Evolutionary conservation across 148 eudicot species (phyloP), one percentile per base, ranked within the genome.

Genomic region (Rhododendron williamsianum): DNA sequence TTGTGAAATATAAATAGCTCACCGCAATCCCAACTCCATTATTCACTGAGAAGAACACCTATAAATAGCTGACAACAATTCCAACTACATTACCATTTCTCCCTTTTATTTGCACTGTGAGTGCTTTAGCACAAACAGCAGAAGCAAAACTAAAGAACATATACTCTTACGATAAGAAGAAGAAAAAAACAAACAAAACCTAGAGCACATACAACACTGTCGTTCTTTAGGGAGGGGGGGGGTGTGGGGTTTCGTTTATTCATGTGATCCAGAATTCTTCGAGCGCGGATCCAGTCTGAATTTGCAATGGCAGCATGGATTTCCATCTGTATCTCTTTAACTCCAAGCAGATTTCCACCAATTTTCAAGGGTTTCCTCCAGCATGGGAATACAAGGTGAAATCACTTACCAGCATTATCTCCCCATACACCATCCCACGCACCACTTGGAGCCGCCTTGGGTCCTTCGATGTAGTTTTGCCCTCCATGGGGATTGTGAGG

Each of bases 361-460:
- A 83, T 30, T 49, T 83, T 49, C n/a, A 43, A 4, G n/a, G 63
- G 63, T 76, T 76, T 69, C 63, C 9, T 71, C 48, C n/a, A 9
- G 45, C 60, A 46, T 23, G 46, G 18, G 25, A 82, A 45, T 16
- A 12, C 18, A 41, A 82, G 52, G n/a, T 9, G 77, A 60, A n/a
- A 79, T 88, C 76, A 90, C 67, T 83, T 85, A 35, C 84, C 79
- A 21, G 84, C 56, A 52, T 88, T 86, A 49, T 84, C 85, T 19
- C 96, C 97, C 98, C 97, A 94, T 35, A 94, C 94, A 58, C 88
- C 90, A 52, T 95, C 98, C 99, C 99, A 95, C 2, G 87, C 84
- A 46, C 94, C 98, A 88, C 90, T 78, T 18, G 94, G 90, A 48
- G 90, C 91, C 60, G 90, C 87, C 88, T 94, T 97, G 19, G 98